A percentile compares a stretch with the other conserved stretches of the same genome.
Evolutionary conservation across 768 basidiomycete species (phyloP).

Genomic region (Pisolithus marmoratus): DNA sequence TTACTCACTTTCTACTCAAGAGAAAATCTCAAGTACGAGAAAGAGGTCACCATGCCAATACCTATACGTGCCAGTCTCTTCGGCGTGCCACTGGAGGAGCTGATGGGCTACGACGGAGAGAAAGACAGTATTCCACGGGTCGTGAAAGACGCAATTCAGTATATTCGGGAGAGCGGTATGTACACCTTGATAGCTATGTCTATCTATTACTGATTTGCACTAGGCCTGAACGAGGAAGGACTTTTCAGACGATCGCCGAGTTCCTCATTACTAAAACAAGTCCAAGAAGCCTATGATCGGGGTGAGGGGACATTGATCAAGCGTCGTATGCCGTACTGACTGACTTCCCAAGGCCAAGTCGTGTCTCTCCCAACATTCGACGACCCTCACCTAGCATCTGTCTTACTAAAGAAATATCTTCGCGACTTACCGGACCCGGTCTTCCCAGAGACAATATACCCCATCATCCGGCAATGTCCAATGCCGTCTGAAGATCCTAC

Average conservation of each 20-base stretch:
- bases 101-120: slow-evolving; percentile 82
- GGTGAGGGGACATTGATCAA: slow-evolving; percentile 33
- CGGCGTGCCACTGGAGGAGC: slow-evolving; percentile 73
- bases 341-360: slow-evolving; percentile 50
- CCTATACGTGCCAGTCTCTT: slow-evolving; percentile 61
- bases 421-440: slow-evolving; percentile 74
- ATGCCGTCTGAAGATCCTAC: slow-evolving; percentile 41
- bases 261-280: slow-evolving; percentile 62
- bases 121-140: slow-evolving; percentile 80
- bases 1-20: slow-evolving; percentile 33
- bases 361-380: slow-evolving; percentile 72
- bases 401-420: slow-evolving; percentile 80
- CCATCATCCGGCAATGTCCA: slow-evolving; percentile 64
- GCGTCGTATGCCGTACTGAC: not conserved
- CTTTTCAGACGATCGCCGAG: slow-evolving; percentile 80
- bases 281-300: slow-evolving; percentile 80
- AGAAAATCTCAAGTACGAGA: slow-evolving; percentile 75
- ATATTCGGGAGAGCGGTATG: slow-evolving; percentile 53
- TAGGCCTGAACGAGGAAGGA: slow-evolving; percentile 66
- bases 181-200: not conserved
- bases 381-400: slow-evolving; percentile 78
- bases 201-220: not conserved
- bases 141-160: slow-evolving; percentile 69
- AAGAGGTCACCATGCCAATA: slow-evolving; percentile 59
- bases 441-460: slow-evolving; percentile 69